Evolutionary conservation across 345 rosid genomes (phyloP), one percentile per base, ranked within the genome.

Genomic region (Salix viminalis): DNA sequence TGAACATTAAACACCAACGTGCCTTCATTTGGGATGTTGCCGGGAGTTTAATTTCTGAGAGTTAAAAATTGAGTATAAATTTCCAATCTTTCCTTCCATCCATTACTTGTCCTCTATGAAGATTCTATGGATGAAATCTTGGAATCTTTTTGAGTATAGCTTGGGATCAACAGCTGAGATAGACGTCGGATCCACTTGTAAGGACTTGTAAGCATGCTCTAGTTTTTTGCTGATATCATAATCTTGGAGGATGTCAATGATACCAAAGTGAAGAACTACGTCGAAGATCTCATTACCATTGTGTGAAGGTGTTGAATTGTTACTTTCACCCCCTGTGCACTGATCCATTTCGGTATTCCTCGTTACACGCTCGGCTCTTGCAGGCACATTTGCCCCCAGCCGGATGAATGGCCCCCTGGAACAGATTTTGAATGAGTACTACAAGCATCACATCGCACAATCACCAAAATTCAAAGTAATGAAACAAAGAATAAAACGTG

Each of bases 321-420:
- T 48, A 48, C 52, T 48, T 48, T 16, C 19, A 48, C 52, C 19
- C 18, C 52, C 52, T 3, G 1, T 48, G 52, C 52, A 48, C 52
- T 48, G 52, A 48, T 48, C 52, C 52, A 48, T 15, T 48, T 15
- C 52, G 15, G 52, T 15, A 48, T 5, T 15, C 19, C 52, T 48
- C 7, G 4, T 46, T 46, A 46, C 18, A 15, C 19, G 6, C 64
- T 87, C 88, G 70, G 89, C 90, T 81, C 87, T 86, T 26, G 92
- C 90, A 6, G 92, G 90, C 79, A 82, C 79, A 71, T 84, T 87
- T 50, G 79, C 89, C 21, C 92, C 92, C 50, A 89, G 69, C 81
- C 88, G 73, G 4, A 87, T 72, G 8, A 83, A 79, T 11, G 90
- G 89, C n/a, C 84, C 89, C 70, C 87, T 89, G 79, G 23, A 42